A percentile compares a stretch with the other conserved stretches of the same genome.
Evolutionary conservation across 2,329 filamentous ascomycete species (phyloP).

Genomic region (Grosmannia penicillata): DNA sequence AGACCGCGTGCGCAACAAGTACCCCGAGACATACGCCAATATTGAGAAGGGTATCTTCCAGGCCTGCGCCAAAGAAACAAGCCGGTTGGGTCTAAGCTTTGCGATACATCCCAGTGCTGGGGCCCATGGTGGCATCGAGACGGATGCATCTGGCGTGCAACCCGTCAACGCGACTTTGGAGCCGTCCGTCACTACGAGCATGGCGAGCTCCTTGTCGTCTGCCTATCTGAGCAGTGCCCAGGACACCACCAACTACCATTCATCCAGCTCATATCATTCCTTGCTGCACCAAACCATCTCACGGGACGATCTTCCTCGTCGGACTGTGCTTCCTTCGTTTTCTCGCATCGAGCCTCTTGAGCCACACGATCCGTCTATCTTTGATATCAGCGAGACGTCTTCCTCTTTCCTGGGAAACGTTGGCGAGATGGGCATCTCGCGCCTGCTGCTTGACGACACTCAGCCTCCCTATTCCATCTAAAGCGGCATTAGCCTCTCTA

Average conservation of each 20-base stretch:
- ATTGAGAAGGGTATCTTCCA: conserved; percentile 40
- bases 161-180: conserved; percentile 30
- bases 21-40: conserved; percentile 39
- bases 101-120: too few species aligned
- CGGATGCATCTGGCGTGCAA: background rate
- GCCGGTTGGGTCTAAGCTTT: too few species aligned
- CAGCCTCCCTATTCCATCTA: background rate
- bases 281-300: conserved; percentile 17
- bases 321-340: conserved; percentile 21
- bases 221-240: conserved; percentile 23
- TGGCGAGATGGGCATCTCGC: conserved; percentile 48
- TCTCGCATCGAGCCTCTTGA: conserved; percentile 16
- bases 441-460: conserved; percentile 35
- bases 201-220: conserved; percentile 28
- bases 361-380: conserved; percentile 16
- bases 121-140: background rate
- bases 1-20: conserved; percentile 50
- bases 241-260: conserved; percentile 20
- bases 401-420: conserved; percentile 23
- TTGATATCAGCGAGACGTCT: conserved; percentile 30
- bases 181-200: conserved; percentile 33
- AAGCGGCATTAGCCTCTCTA: background rate
- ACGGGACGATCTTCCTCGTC: conserved; percentile 31
- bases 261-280: background rate
- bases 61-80: too few species aligned